A percentile compares a stretch with the other conserved stretches of the same genome.
Conservation (phyloP, 2,329 filamentous ascomycete genomes). For the Sarocladium oryzae region DNA sequence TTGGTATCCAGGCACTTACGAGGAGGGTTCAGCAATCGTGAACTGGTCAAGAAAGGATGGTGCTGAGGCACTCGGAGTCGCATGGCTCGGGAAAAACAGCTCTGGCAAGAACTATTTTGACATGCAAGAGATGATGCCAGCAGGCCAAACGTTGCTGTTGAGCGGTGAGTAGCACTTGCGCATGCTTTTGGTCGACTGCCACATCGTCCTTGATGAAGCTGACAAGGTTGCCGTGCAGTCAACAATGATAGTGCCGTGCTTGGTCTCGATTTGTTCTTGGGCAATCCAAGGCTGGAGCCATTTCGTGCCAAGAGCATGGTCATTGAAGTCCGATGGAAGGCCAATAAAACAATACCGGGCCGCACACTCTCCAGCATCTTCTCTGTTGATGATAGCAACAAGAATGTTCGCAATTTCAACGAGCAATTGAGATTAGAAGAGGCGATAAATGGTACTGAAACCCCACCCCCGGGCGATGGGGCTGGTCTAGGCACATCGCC, state of each 20-base stretch:
- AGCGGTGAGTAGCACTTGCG: too few relatives aligned
- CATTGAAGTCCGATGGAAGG: not conserved
- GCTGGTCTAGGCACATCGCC: not conserved
- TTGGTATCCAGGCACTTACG: too few relatives aligned
- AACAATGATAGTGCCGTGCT: not conserved
- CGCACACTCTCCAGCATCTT: not conserved
- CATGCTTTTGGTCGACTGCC: too few relatives aligned
- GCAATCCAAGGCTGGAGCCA: not conserved
- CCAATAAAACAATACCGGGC: not conserved
- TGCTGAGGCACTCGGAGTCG: too few relatives aligned
- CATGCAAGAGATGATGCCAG: too few relatives aligned
- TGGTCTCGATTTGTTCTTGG: not conserved
- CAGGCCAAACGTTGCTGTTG: too few relatives aligned
- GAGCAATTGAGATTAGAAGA: not conserved
- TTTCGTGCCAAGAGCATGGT: not conserved
- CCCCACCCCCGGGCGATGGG: not conserved
- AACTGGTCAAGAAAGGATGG: not conserved
- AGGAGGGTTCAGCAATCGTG: not conserved
- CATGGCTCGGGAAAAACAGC: too few relatives aligned
- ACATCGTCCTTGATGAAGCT: too few relatives aligned
- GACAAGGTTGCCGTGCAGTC: not conserved
- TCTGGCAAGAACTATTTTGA: too few relatives aligned
- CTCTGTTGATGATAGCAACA: not conserved
- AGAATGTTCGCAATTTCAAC: not conserved
- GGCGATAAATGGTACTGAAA: not conserved